Evolutionary conservation across 2,329 filamentous ascomycete species (phyloP).

Genomic region (Magnaporthiopsis poae): DNA sequence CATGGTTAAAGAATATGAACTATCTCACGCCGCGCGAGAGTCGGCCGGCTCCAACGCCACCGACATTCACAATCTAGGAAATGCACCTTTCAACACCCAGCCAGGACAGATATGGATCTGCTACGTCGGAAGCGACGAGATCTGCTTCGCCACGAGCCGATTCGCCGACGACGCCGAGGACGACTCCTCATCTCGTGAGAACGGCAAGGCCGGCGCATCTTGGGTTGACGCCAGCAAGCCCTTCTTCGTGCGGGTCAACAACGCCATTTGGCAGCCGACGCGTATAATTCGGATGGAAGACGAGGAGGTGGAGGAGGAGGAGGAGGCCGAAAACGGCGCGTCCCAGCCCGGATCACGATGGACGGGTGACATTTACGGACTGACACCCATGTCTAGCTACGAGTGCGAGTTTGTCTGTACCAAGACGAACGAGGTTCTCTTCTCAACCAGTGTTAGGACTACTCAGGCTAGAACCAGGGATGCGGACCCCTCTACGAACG

Average conservation of each 20-base stretch:
- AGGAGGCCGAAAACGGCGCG: constrained; percentile 19
- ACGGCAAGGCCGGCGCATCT: constrained; percentile 25
- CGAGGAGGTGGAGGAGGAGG: constrained; percentile 24
- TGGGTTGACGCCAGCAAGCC: constrained; percentile 61
- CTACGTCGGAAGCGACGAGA: constrained; percentile 67
- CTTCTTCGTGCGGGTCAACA: constrained; percentile 70
- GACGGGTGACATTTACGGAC: constrained; percentile 61
- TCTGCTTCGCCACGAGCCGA: constrained; percentile 64
- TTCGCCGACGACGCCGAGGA: constrained; percentile 40
- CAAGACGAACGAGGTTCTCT: constrained; percentile 54
- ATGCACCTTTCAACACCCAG: constrained; percentile 61
- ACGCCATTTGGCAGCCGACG: constrained; percentile 69
- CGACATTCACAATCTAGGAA: constrained; percentile 67
- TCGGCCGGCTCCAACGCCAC: constrained; percentile 64
- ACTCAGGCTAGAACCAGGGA: constrained; percentile 37
- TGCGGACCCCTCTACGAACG: constrained; percentile 22
- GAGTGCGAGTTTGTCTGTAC: constrained; percentile 68
- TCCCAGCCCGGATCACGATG: constrained; percentile 41
- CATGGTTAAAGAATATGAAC: constrained; percentile 81
- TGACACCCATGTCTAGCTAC: constrained; percentile 66
- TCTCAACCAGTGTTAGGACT: constrained; percentile 63
- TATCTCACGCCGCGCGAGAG: constrained; percentile 67
- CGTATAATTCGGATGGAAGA: constrained; percentile 43
- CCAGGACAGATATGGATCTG: constrained; percentile 71
- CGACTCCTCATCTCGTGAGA: constrained; percentile 18